Conservation (phyloP, 2,329 filamentous ascomycete species). For the Paraconiothyrium brasiliense region DNA sequence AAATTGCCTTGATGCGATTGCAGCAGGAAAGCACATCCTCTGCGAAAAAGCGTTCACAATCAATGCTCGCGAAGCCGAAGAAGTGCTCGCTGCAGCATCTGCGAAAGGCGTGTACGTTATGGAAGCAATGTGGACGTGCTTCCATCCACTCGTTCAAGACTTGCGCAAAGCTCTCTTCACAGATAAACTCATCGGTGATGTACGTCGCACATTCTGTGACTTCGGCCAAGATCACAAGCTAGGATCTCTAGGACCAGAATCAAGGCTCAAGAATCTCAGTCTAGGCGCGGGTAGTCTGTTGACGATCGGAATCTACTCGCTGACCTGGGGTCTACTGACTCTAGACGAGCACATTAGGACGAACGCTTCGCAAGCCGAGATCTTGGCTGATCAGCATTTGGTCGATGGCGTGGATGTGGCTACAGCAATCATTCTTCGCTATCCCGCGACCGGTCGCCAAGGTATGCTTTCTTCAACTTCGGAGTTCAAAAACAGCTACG, state of each 20-base stretch:
- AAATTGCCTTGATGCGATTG: slow-evolving; percentile 79
- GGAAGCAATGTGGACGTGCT: slow-evolving; percentile 80
- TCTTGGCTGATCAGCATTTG: slow-evolving; percentile 17
- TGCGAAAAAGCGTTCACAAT: slow-evolving; percentile 89
- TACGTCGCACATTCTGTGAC: slow-evolving; percentile 64
- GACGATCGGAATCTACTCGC: slow-evolving; percentile 82
- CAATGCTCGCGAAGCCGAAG: slow-evolving; percentile 75
- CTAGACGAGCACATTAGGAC: slow-evolving; percentile 68
- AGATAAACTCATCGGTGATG: slow-evolving; percentile 58
- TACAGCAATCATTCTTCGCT: slow-evolving; percentile 15
- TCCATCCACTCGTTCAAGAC: slow-evolving; percentile 81
- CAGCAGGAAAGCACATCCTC: slow-evolving; percentile 82
- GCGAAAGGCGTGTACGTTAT: slow-evolving; percentile 61
- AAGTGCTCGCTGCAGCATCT: slow-evolving; percentile 74
- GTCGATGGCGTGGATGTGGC: slow-evolving; percentile 19
- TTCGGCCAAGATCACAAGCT: slow-evolving; percentile 63
- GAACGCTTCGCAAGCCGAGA: slow-evolving; percentile 8
- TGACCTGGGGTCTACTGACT: slow-evolving; percentile 89
- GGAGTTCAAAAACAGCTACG: slow-evolving; percentile 48
- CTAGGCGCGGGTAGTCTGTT: slow-evolving; percentile 81
- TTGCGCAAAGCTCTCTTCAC: slow-evolving; percentile 67
- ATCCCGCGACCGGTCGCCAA: slow-evolving; percentile 21
- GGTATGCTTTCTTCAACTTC: slow-evolving; percentile 61
- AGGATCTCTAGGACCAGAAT: slow-evolving; percentile 61
- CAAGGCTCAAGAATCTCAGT: slow-evolving; percentile 73